These are phyloP conservation scores for Silybum marianum DNA, from an alignment of 129 eudicot species.

Conservation along the genomic window DNA sequence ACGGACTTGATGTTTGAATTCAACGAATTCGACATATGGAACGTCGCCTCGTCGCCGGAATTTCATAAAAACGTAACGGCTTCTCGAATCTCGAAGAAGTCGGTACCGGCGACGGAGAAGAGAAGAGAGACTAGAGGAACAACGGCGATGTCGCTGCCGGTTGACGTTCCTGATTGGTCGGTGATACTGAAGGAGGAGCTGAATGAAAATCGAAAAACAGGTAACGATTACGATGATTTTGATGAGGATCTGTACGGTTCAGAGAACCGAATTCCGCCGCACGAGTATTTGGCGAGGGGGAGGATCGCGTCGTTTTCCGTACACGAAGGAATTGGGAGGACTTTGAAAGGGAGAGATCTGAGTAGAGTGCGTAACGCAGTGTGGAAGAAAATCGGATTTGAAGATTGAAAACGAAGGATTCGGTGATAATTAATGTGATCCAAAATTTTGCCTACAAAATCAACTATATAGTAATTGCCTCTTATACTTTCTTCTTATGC, in stretches of 20 bases:
- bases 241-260: constrained; percentile 37
- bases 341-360: constrained; percentile 79
- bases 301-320: constrained; percentile 69
- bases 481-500: constrained; percentile 3
- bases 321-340: constrained; percentile 84
- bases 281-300: constrained; percentile 70
- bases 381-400: constrained; percentile 67
- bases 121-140: constrained; percentile 13
- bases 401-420: constrained; percentile 37
- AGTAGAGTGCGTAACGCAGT: constrained; percentile 69
- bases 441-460: constrained; percentile 24
- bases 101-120: constrained; percentile 21
- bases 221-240: constrained; percentile 37
- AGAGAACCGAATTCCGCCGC: constrained; percentile 69
- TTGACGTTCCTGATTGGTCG: constrained; percentile 70
- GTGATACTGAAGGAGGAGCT: constrained; percentile 55
- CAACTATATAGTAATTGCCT: constrained; percentile 11
- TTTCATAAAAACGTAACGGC: constrained; percentile 29
- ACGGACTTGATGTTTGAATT: constrained; percentile 49
- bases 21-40: constrained; percentile 74
- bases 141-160: constrained; percentile 52
- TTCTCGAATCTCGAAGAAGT: constrained; percentile 41
- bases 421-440: background rate
- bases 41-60: constrained; percentile 55
- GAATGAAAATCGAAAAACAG: constrained; percentile 32